Percentiles rank a stretch among this genome's conserved stretches.
Evolutionary conservation across 2,329 filamentous ascomycete genomes (phyloP).

Genomic region (Endothia cerciana): DNA sequence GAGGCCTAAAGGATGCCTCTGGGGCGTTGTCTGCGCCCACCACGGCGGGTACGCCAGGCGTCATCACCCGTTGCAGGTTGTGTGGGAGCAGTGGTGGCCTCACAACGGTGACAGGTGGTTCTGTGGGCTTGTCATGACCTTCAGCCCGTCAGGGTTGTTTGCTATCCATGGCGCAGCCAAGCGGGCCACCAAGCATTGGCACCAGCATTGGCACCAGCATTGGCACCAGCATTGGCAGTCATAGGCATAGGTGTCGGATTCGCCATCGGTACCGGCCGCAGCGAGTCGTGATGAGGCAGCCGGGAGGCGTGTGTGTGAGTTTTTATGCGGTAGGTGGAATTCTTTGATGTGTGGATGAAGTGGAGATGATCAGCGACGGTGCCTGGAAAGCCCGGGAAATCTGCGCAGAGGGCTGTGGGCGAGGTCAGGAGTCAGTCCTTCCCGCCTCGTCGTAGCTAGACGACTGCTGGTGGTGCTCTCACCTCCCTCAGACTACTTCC

Average conservation of each 20-base stretch:
- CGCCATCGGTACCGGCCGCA: not conserved
- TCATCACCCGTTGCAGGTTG: not conserved
- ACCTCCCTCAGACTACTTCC: not conserved
- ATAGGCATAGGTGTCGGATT: not conserved
- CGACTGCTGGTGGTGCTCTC: not conserved
- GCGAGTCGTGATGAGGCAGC: not conserved
- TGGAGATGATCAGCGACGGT: not conserved
- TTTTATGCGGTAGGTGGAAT: not conserved
- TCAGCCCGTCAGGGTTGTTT: not conserved
- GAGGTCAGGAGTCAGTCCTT: not conserved
- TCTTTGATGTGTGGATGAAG: not conserved
- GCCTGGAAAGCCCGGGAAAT: not conserved
- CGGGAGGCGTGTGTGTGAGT: not conserved
- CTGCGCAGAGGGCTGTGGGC: not conserved
- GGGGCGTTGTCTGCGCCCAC: not conserved
- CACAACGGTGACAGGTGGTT: not conserved
- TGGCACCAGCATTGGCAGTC: not conserved
- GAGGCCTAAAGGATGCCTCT: slow-evolving; percentile 10
- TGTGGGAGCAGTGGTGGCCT: not conserved
- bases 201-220: not conserved
- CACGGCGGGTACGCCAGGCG: not conserved
- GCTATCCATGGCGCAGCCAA: not conserved
- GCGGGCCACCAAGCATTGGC: not conserved
- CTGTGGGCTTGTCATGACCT: not conserved
- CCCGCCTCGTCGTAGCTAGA: not conserved